Evolutionary conservation across 371 early-diverging fungal species (phyloP), one percentile per base, ranked within the genome.

Genomic region (Thermomucor indicae-seudaticae): DNA sequence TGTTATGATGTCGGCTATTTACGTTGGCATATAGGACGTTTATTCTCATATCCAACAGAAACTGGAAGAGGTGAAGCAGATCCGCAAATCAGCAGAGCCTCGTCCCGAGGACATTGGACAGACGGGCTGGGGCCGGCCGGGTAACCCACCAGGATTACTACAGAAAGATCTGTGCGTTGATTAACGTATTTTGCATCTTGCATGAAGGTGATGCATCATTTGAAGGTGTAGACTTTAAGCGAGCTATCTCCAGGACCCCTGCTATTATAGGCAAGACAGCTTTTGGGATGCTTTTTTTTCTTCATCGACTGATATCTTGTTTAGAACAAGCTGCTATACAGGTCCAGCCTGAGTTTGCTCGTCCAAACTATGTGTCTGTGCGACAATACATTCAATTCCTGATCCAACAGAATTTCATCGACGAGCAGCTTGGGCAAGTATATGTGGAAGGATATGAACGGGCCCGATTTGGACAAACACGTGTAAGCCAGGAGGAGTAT

Each of bases 201-300:
- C n/a, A n/a, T n/a, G n/a, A n/a, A 73, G 71, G 60, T 12, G 60
- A 75, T 2, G 60, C 64, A 22, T 38, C 67, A 12, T 75, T 71
- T 58, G 80, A 81, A 38, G 75, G 64, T 30, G 70, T 84, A 0
- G 78, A 83, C 49, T 86, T 85, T 55, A 76, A 81, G 43, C 74
- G 80, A 8, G 82, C 83, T 1, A 75, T 83, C 59, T 59, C 80
- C 17, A 76, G 81, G 55, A 83, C 89, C 6, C 72, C 84, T 23
- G 69, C 72, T 7, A 67, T 84, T 23, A 74, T 89, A 30, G 82
- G 83, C 80, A 72, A 51, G 55, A 12, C 40, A 35, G 38, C 4
- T 17, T 12, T n/a, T n/a, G n/a, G n/a, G n/a, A n/a, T 12, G 1
- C 6, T 22, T 7, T 4, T 3, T 32, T 35, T 11, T 47, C 16